Evolutionary conservation across 2,329 filamentous ascomycete genomes (phyloP).

Genomic region (Colletotrichum sp.): DNA sequence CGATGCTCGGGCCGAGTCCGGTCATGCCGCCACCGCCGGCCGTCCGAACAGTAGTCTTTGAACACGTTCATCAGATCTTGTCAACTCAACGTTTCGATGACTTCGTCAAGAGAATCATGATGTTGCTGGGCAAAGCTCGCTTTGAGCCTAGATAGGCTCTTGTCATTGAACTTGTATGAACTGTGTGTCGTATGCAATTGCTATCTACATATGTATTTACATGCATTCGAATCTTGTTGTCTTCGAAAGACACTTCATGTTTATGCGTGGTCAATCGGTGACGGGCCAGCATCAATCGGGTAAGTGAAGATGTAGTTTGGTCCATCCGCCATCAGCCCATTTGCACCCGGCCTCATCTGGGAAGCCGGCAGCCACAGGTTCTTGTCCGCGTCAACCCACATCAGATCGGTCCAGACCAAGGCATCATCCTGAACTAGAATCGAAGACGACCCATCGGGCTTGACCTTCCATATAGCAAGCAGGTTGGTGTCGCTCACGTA

Average conservation of each 20-base stretch:
- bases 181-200: neutral
- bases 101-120: neutral
- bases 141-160: no score
- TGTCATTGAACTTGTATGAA: neutral
- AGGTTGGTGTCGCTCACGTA: neutral
- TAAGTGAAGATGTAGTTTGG: neutral
- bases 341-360: neutral
- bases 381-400: slow-evolving; percentile 1
- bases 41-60: neutral
- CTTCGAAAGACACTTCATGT: accelerated
- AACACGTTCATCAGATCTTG: neutral
- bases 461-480: neutral
- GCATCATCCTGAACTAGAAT: neutral
- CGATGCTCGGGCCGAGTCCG: neutral
- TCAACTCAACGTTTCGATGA: neutral
- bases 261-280: neutral
- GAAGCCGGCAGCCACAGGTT: neutral
- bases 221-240: neutral
- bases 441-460: neutral
- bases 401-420: neutral
- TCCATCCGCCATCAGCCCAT: neutral
- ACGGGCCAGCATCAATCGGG: neutral
- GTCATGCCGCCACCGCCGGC: neutral
- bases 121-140: neutral
- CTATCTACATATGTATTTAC: neutral